Conservation (phyloP, 169 alveolate species). For the Cryptosporidium canis region DNA sequence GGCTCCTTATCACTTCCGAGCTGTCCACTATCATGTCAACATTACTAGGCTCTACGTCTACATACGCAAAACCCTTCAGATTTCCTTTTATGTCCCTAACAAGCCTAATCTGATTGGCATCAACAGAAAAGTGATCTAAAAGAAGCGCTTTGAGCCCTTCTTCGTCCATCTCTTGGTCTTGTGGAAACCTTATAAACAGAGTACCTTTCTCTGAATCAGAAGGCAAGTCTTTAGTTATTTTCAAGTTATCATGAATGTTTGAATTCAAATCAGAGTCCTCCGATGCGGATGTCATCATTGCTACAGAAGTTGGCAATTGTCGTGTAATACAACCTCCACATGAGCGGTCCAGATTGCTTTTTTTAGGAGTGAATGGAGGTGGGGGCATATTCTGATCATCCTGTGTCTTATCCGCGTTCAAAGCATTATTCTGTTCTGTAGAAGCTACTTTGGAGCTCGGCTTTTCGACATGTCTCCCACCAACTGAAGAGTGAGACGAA, state of each 20-base stretch:
- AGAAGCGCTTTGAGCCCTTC: slow-evolving; percentile 15
- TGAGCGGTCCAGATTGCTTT: background rate
- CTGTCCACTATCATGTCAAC: slow-evolving; percentile 28
- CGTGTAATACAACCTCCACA: background rate
- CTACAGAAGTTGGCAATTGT: background rate
- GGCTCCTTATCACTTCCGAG: background rate
- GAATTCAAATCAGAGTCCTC: slow-evolving; percentile 30
- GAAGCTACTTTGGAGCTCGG: background rate
- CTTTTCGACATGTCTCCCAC: background rate
- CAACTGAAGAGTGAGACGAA: slow-evolving; percentile 46
- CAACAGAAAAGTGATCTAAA: slow-evolving; percentile 17
- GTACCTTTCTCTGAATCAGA: slow-evolving; percentile 40
- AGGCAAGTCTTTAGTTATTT: background rate
- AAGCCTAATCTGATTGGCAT: slow-evolving; percentile 70
- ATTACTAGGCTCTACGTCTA: slow-evolving; percentile 66
- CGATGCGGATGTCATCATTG: background rate
- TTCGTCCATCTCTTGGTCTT: slow-evolving; percentile 65
- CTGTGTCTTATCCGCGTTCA: background rate
- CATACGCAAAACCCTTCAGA: slow-evolving; percentile 78
- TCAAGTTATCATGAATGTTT: background rate
- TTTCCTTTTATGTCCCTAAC: slow-evolving; percentile 56
- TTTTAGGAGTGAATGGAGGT: slow-evolving; percentile 61
- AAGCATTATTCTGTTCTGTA: background rate
- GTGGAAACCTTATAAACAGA: slow-evolving; percentile 50
- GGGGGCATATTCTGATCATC: slow-evolving; percentile 44